phyloP scores from a whole-genome alignment of 306 rosid species.

The Elaeagnus macrophylla region DNA sequence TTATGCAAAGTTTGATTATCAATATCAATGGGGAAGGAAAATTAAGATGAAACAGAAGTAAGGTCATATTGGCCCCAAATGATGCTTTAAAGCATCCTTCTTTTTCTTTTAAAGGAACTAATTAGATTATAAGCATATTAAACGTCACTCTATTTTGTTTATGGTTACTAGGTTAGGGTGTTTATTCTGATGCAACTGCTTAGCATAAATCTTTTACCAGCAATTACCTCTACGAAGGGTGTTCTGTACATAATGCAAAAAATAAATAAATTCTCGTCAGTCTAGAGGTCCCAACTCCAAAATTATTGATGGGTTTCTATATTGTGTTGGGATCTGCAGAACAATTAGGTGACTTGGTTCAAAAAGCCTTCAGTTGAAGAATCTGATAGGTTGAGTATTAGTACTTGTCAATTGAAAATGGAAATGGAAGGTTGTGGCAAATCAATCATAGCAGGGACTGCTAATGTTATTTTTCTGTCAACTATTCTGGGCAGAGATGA shows the following conservation, averaged over 20 bases:
- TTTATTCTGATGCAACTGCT: no score
- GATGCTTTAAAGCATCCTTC: background rate
- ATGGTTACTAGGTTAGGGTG: no score
- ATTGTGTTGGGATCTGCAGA: constrained; percentile 57
- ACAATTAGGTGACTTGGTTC: constrained; percentile 24
- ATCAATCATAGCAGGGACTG: constrained; percentile 59
- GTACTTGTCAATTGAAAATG: constrained; percentile 37
- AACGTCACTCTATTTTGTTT: no score
- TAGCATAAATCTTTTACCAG: no score
- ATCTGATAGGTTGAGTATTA: constrained; percentile 32
- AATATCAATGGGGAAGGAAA: constrained; percentile 1
- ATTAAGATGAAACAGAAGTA: background rate
- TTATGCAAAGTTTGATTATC: background rate
- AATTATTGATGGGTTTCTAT: constrained; percentile 37
- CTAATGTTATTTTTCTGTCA: constrained; percentile 83
- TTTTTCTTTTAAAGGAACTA: background rate
- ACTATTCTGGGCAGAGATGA: constrained; percentile 80
- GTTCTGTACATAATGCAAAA: background rate
- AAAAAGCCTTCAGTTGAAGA: constrained; percentile 27
- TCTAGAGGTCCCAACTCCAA: constrained; percentile 16
- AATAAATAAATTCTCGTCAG: constrained; percentile 9
- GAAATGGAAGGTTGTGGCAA: constrained; percentile 81
- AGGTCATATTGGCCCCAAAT: background rate
- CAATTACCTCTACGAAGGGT: no score
- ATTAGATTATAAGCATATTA: background rate